Conservation (phyloP, 257 asterid genomes). For the Thymus quinquecostatus region DNA sequence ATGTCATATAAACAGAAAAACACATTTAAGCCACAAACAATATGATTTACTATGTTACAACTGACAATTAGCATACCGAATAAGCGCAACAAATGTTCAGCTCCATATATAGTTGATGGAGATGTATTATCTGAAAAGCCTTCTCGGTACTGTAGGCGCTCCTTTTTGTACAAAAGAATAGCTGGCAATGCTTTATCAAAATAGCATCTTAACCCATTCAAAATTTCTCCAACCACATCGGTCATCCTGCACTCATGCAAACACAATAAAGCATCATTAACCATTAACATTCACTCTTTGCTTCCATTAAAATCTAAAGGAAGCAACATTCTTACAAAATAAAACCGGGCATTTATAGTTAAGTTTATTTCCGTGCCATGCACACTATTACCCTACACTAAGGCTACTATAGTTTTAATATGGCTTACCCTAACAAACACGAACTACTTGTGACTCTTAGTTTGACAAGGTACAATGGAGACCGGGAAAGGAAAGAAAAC, state of each 20-base stretch:
- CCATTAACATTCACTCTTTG: conserved; percentile 10
- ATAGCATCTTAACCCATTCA: conserved; percentile 81
- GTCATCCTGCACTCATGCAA: conserved; percentile 57
- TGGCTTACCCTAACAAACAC: not conserved
- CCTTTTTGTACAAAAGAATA: conserved; percentile 83
- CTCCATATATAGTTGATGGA: conserved; percentile 92
- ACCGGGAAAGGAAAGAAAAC: not conserved
- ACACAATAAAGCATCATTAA: conserved; percentile 27
- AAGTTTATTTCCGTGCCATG: not conserved
- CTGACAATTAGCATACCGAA: conserved; percentile 62
- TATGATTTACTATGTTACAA: conserved; percentile 5
- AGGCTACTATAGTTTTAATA: not conserved
- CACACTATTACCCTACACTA: not conserved
- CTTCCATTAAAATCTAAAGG: conserved; percentile 3
- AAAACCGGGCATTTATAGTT: not conserved
- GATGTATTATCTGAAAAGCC: conserved; percentile 57
- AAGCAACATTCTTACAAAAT: not conserved
- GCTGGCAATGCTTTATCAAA: conserved; percentile 85
- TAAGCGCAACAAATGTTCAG: conserved; percentile 94
- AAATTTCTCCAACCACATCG: conserved; percentile 75
- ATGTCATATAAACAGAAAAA: not conserved
- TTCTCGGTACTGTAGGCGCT: conserved; percentile 83
- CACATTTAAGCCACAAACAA: not conserved
- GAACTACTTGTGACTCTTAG: not conserved
- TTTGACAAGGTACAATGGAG: not conserved